Evolutionary conservation across 352 stramenopile species (phyloP), one percentile per base, ranked within the genome.

Genomic region (Aphanomyces euteiches): DNA sequence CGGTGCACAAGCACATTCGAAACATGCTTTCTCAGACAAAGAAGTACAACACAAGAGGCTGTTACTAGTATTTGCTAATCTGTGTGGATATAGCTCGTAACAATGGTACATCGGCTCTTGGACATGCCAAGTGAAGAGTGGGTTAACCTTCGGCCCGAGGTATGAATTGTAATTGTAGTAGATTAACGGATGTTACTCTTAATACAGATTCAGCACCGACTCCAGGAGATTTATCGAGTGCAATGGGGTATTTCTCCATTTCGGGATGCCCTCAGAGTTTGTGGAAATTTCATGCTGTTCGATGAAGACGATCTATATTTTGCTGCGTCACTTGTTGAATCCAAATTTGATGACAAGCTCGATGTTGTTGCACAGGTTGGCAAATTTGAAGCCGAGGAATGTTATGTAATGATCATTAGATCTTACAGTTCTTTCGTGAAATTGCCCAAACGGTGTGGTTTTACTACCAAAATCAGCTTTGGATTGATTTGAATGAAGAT

Each of bases 391-490:
- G 41, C 3, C 43, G 10, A 28, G 28, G 43, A 12, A 50, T n/a
- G 43, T n/a, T n/a, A n/a, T n/a, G 3, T 43, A 28, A 57, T 13
- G 15, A 0, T 7, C 13, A 5, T 5, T 63, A 70, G 64, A 37
- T 64, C 7, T 7, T 78, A 1, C 48, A 28, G 7, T 19, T 77
- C 12, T 56, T 93, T 17, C 69, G 78, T 36, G 74, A 65, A 0
- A 63, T 82, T 1, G 76, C 84, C 28, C 89, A 89, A 47, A 82
- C 90, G 58, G 54, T 89, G 1, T 93, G 85, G 85, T 77, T 92
- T 21, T 57, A 86, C 7, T 93, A 93, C 38, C 84, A 92, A 67
- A 92, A 93, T 56, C 85, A 92, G 72, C 75, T 93, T 1, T 85
- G 78, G 69, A 66, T 78, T 2, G 85, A 93, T 41, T 57, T 90